These are phyloP conservation scores for Closterium sp. DNA, from an alignment of 139 green algal species.

Conservation along the genomic window DNA sequence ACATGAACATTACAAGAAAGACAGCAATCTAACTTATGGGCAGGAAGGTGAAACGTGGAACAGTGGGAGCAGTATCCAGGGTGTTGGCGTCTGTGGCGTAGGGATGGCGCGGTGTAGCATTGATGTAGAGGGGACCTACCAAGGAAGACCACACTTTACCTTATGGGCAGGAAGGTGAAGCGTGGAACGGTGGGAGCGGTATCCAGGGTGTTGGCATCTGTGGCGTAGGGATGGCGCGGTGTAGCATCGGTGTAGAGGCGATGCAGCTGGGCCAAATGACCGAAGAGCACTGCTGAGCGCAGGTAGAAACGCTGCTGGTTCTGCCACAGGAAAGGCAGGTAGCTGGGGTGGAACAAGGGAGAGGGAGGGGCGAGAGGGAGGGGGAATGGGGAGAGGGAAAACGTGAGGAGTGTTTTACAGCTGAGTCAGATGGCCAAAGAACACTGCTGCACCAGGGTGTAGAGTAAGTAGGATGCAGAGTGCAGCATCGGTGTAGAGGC, in stretches of 20 bases:
- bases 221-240: background rate
- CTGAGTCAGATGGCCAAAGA: no score
- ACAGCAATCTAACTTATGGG: no score
- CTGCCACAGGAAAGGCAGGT: constrained; percentile 86
- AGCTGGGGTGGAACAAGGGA: constrained; percentile 46
- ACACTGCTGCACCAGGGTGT: no score
- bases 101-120: no score
- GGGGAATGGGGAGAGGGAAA: background rate
- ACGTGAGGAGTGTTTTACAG: background rate
- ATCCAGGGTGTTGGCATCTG: constrained; percentile 76
- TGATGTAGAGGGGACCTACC: no score
- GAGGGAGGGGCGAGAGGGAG: background rate
- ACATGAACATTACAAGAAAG: no score
- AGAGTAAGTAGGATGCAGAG: no score
- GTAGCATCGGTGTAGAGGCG: constrained; percentile 45
- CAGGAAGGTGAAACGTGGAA: no score
- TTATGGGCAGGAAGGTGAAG: constrained; percentile 89
- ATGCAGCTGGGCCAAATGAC: constrained; percentile 58
- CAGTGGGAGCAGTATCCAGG: no score
- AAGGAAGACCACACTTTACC: constrained; percentile 10
- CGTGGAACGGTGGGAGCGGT: constrained; percentile 65
- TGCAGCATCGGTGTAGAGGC: no score
- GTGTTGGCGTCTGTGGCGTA: no score
- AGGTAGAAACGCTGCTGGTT: constrained; percentile 70
- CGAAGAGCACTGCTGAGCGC: constrained; percentile 71